Percentiles rank a stretch among this genome's conserved stretches.
phyloP scores from a whole-genome alignment of 1,139 yeast species.

The Taiozyma sp. region DNA sequence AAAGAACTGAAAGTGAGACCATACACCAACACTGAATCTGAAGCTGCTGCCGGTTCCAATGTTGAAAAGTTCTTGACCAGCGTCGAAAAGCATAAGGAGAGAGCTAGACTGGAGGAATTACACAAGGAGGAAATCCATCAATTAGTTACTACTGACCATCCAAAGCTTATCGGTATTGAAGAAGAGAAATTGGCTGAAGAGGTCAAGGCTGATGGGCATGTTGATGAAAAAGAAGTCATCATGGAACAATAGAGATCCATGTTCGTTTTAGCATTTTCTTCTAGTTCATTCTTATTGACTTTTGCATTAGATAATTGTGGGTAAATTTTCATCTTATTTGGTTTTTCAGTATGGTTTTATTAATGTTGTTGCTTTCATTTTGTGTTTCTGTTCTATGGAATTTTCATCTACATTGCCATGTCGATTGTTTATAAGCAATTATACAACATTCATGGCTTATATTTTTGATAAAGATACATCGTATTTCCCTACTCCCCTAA shows the following conservation, averaged over 20 bases:
- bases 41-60: slow-evolving; percentile 84
- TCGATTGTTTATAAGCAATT: background rate
- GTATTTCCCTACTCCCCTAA: background rate
- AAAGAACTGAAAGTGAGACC: slow-evolving; percentile 74
- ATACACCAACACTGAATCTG: slow-evolving; percentile 82
- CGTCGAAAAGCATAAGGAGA: slow-evolving; percentile 41
- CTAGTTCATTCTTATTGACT: background rate
- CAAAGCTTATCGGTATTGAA: slow-evolving; percentile 18
- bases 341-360: background rate
- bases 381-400: background rate
- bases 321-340: background rate
- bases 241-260: slow-evolving; percentile 8
- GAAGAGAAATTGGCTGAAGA: slow-evolving; percentile 11
- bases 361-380: background rate
- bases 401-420: background rate
- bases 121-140: slow-evolving; percentile 21
- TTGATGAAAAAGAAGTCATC: slow-evolving; percentile 33
- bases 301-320: background rate
- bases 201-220: slow-evolving; percentile 10
- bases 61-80: slow-evolving; percentile 59
- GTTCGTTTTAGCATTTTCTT: background rate
- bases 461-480: background rate
- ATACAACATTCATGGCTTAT: background rate
- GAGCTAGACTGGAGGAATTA: slow-evolving; percentile 17
- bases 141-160: slow-evolving; percentile 19